phyloP scores from a whole-genome alignment of 2,329 filamentous ascomycete genomes.

The Hirsutella minnesotensis region DNA sequence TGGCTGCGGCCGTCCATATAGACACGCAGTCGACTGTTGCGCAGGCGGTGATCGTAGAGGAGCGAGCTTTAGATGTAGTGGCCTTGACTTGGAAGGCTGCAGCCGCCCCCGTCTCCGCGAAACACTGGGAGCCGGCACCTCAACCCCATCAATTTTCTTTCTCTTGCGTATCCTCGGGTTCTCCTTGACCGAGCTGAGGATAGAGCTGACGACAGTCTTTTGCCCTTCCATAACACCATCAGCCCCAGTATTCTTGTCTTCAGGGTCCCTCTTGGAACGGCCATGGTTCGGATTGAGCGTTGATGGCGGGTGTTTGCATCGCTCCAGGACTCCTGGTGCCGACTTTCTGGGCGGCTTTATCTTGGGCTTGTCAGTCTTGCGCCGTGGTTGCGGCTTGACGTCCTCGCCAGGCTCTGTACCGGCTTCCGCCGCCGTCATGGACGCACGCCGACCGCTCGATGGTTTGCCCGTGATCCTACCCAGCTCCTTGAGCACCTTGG shows the following conservation, averaged over 20 bases:
- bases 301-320: conserved; percentile 16
- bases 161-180: conserved; percentile 34
- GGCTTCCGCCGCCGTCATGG: conserved; percentile 7
- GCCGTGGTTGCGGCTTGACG: neutral
- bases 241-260: neutral
- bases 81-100: conserved; percentile 1
- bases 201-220: conserved; percentile 23
- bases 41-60: conserved; percentile 16
- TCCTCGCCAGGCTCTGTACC: neutral
- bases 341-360: conserved; percentile 26
- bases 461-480: conserved; percentile 20
- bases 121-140: conserved; percentile 11
- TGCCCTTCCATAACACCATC: neutral
- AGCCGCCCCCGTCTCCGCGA: conserved; percentile 6
- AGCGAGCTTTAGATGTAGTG: conserved; percentile 14
- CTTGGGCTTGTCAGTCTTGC: conserved; percentile 11
- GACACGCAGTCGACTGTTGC: conserved; percentile 3
- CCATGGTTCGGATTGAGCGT: conserved; percentile 26
- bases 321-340: conserved; percentile 23
- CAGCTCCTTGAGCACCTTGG: conserved; percentile 29
- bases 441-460: conserved; percentile 8
- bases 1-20: conserved; percentile 12
- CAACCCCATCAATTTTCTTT: conserved; percentile 31
- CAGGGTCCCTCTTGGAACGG: conserved; percentile 11
- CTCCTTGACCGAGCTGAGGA: conserved; percentile 38